Conservation (phyloP, 1,284 basidiomycete species). For the Trametes pubescens region DNA sequence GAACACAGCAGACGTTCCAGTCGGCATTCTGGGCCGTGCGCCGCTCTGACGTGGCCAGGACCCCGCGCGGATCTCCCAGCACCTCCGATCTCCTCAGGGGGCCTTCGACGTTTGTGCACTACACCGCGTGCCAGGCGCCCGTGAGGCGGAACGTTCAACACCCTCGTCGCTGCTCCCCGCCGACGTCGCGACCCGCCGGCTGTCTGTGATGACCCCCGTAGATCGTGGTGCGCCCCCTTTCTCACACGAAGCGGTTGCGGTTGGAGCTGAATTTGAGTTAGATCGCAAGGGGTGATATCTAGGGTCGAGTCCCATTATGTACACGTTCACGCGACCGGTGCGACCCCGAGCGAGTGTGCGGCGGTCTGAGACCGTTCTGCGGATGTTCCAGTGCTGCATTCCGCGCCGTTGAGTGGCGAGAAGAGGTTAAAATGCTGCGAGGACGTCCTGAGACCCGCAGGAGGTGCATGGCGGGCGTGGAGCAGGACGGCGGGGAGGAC, state of each 20-base stretch:
- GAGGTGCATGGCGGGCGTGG: neutral
- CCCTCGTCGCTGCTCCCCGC: neutral
- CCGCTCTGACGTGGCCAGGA: constrained; percentile 23
- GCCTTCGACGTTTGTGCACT: neutral
- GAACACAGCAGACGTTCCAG: neutral
- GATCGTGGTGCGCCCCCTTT: neutral
- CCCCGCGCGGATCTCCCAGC: constrained; percentile 17
- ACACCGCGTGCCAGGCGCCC: neutral
- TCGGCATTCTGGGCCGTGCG: constrained; percentile 16
- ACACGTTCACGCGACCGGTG: constrained; percentile 33
- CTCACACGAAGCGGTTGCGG: constrained; percentile 1
- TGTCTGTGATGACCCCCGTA: neutral
- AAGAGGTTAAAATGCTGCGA: neutral
- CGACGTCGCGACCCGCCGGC: neutral
- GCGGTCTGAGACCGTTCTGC: constrained; percentile 17
- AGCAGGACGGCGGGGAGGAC: constrained; percentile 8
- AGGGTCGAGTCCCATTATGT: constrained; percentile 34
- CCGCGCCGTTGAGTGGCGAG: neutral
- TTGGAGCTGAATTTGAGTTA: constrained; percentile 22
- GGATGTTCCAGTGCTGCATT: constrained; percentile 4
- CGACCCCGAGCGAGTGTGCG: constrained; percentile 26
- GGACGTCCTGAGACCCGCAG: constrained; percentile 11
- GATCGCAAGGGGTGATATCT: constrained; percentile 30
- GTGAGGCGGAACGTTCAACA: neutral
- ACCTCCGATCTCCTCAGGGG: constrained; percentile 2